Evolutionary conservation across 768 basidiomycete genomes (phyloP), one percentile per base, ranked within the genome.

Genomic region (Steccherinum ochraceum): DNA sequence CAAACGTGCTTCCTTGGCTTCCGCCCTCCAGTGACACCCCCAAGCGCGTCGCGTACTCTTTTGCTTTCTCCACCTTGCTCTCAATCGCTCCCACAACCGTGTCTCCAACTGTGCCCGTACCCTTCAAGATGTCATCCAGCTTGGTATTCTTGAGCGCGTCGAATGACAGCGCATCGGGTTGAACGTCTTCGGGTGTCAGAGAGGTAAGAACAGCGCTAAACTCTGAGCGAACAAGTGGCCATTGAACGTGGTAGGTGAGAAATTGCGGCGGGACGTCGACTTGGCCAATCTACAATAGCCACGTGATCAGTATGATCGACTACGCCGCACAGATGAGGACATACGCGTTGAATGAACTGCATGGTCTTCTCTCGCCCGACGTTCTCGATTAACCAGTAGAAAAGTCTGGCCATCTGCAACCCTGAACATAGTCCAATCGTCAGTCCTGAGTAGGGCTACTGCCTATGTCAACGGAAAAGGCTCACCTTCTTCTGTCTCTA

Each of bases 1-100:
- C 73, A 65, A 97, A 95, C 3, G 75, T 81, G 56, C 89, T 83
- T 0, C 92, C 93, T 2, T 65, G 64, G 0, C 70, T 58, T 1
- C 71, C 62, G 10, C 64, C 51, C 1, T 64, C 64, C 4, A 69
- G 47, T 0, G 71, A 73, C 2, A 80, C 70, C 10, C 78, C 79
- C 19, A 94, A 63, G 12, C 93, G 74, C 41, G 72, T 70, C 4
- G 72, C 62, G 57, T 92, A 94, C 1, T 56, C 59, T n/a, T 65
- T 61, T 1, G 79, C 72, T 46, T 72, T 74, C 12, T 76, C 69
- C 2, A 83, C 49, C 16, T 70, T 60, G 4, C 69, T 63, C 3
- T 62, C 61, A 13, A 63, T 54, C 7, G 7, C 30, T 35, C 30
- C 16, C 30, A 35, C 30, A 1, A 50, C 58, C 45, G 65, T 66